Evolutionary conservation across 2,329 filamentous ascomycete genomes (phyloP).

Genomic region (Pseudogymnoascus sp.): DNA sequence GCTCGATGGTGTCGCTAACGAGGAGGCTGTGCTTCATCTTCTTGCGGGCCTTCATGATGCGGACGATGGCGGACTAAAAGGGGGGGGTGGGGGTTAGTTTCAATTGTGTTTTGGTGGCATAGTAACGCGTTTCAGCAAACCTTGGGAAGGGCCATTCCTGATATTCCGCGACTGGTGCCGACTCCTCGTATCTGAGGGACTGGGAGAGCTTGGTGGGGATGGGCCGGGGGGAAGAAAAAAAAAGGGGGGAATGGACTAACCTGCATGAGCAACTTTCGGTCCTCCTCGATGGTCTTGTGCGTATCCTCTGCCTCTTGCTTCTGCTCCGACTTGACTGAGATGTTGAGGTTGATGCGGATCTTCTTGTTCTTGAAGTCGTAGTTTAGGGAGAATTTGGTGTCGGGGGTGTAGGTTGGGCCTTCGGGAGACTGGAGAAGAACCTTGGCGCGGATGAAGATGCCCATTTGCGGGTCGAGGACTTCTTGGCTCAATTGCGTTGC

Average conservation of each 20-base stretch:
- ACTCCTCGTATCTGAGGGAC: too few relatives aligned
- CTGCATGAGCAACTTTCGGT: constrained; percentile 92
- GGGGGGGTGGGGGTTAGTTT: constrained; percentile 29
- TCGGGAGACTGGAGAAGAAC: constrained; percentile 66
- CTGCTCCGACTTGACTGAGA: constrained; percentile 87
- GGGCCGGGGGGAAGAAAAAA: too few relatives aligned
- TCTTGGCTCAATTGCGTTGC: constrained; percentile 74
- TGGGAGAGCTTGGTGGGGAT: constrained; percentile 8
- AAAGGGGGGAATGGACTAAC: constrained; percentile 46
- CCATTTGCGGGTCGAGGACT: constrained; percentile 75
- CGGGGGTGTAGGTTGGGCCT: constrained; percentile 65
- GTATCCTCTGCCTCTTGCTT: constrained; percentile 96
- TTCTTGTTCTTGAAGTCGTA: constrained; percentile 98
- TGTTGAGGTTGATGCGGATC: constrained; percentile 91
- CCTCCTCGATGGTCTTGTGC: constrained; percentile 98
- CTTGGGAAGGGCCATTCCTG: too few relatives aligned
- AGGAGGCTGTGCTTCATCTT: constrained; percentile 96
- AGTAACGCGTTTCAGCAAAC: too few relatives aligned
- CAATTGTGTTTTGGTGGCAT: not conserved
- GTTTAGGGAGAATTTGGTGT: constrained; percentile 77
- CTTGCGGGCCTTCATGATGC: constrained; percentile 99
- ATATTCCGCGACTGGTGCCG: too few relatives aligned
- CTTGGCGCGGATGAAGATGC: constrained; percentile 86
- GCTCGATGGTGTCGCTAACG: constrained; percentile 88
- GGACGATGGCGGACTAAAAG: constrained; percentile 84